Conservation (phyloP, 192 early-diverging fungal genomes). For the Cetraspora pellucida region DNA sequence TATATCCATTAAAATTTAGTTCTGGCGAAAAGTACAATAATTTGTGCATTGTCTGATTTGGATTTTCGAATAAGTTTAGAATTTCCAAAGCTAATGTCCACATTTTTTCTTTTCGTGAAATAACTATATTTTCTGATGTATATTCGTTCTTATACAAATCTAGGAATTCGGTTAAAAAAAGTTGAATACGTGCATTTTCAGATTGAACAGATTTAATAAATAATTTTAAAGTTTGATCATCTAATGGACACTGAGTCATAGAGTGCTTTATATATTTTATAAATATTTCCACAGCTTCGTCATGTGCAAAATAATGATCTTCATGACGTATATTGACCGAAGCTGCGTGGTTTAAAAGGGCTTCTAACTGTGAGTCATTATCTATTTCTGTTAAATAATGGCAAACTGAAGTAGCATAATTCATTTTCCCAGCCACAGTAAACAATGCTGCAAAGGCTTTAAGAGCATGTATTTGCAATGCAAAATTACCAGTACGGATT, state of each 20-base stretch:
- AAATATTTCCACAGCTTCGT: neutral
- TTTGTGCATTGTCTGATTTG: too few relatives aligned
- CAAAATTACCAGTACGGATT: conserved; percentile 13
- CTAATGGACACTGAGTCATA: neutral
- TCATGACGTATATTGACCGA: conserved; percentile 8
- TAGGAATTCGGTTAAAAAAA: conserved; percentile 5
- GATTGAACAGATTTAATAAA: conserved; percentile 4
- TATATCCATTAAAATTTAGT: too few relatives aligned
- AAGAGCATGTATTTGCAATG: conserved; percentile 3
- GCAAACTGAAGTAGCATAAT: neutral
- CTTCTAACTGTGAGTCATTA: neutral
- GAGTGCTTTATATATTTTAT: conserved; percentile 12
- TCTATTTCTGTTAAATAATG: conserved; percentile 3
- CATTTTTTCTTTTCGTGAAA: too few relatives aligned
- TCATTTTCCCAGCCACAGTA: neutral
- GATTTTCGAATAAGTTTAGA: too few relatives aligned
- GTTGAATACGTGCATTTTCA: neutral
- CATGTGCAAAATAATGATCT: neutral
- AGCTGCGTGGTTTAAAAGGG: neutral
- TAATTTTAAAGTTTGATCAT: conserved; percentile 1
- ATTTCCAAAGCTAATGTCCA: too few relatives aligned
- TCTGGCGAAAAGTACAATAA: too few relatives aligned
- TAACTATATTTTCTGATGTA: too few relatives aligned
- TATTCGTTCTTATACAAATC: neutral
- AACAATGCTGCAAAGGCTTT: conserved; percentile 21